Conservation (phyloP, 148 eudicot species). For the Fagopyrum esculentum region DNA sequence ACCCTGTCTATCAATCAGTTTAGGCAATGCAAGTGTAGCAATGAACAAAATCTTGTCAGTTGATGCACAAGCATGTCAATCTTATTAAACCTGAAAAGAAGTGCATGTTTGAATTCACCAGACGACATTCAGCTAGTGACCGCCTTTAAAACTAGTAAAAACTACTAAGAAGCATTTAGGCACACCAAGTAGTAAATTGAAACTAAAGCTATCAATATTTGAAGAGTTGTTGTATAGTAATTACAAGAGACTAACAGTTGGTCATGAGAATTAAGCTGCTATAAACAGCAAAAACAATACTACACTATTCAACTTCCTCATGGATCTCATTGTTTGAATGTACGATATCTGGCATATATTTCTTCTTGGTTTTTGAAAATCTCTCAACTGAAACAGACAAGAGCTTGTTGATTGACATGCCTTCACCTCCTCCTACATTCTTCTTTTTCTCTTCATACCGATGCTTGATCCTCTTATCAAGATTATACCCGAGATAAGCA, state of each 20-base stretch:
- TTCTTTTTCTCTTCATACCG: constrained; percentile 69
- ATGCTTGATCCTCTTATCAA: constrained; percentile 77
- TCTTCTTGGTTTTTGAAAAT: constrained; percentile 49
- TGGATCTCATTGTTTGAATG: background rate
- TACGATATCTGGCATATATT: background rate
- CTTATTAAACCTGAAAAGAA: background rate
- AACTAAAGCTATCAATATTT: background rate
- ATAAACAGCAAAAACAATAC: background rate
- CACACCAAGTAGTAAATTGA: background rate
- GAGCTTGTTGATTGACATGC: constrained; percentile 84
- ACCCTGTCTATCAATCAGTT: no score
- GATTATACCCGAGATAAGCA: constrained; percentile 89
- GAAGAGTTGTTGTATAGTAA: background rate
- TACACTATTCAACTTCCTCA: constrained; percentile 1
- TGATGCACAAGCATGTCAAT: background rate
- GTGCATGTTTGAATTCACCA: background rate
- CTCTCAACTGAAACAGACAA: constrained; percentile 58
- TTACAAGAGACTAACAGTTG: constrained; percentile 1
- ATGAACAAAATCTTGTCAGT: no score
- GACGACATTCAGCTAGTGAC: background rate
- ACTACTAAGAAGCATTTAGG: background rate
- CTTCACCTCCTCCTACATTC: constrained; percentile 62
- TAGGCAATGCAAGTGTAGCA: background rate
- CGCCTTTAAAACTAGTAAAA: background rate
- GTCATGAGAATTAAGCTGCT: constrained; percentile 1